A percentile compares a stretch with the other conserved stretches of the same genome.
Evolutionary conservation across 2,329 filamentous ascomycete species (phyloP).

Genomic region (Metarhizium brunneum): DNA sequence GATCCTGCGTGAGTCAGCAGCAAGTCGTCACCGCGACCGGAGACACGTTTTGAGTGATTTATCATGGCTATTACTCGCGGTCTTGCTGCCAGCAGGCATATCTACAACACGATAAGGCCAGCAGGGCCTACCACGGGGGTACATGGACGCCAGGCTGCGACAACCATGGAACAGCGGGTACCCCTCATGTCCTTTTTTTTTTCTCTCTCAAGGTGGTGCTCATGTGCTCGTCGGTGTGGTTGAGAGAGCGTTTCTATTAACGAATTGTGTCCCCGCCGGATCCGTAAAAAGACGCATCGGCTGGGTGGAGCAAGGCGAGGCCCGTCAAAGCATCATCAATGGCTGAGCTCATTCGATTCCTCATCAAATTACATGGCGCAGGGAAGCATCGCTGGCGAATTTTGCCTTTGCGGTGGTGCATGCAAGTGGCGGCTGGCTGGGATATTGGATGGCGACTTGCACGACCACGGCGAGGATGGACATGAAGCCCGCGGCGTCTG

Average conservation of each 20-base stretch:
- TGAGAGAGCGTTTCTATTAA: not conserved
- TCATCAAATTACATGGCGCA: not conserved
- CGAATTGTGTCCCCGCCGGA: constrained; percentile 6
- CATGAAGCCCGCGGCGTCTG: too few relatives aligned
- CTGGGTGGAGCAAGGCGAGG: constrained; percentile 1
- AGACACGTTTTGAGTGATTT: constrained; percentile 7
- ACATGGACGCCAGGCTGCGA: not conserved
- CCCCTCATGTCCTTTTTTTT: not conserved
- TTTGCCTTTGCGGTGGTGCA: not conserved
- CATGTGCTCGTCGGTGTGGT: not conserved
- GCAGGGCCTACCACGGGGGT: constrained; percentile 4
- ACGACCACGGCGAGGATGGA: too few relatives aligned
- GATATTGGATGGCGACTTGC: not conserved
- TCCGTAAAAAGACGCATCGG: constrained; percentile 21
- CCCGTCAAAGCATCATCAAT: not conserved
- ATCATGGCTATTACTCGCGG: constrained; percentile 4
- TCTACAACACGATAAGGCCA: not conserved
- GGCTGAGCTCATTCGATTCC: not conserved
- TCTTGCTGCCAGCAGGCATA: not conserved
- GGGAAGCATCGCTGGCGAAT: not conserved
- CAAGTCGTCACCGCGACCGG: constrained; percentile 2
- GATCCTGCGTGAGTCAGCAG: constrained; percentile 1
- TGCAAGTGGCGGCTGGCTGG: not conserved
- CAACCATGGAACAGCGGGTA: constrained; percentile 1
- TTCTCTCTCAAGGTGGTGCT: not conserved